Evolutionary conservation across 441 rosid species (phyloP).

Genomic region (Eutrema salsugineum): DNA sequence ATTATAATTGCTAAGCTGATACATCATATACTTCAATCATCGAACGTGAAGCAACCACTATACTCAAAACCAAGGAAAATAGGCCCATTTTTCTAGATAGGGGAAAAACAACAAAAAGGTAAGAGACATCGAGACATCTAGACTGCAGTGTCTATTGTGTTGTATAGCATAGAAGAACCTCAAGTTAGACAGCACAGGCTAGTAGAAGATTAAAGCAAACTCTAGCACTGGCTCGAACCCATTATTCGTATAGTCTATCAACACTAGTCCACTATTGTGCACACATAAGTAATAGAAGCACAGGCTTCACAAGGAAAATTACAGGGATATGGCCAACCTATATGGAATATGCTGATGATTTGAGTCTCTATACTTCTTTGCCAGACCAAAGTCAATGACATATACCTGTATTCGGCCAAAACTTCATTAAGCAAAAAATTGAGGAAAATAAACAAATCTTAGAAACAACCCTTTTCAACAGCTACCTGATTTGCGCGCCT

Average conservation of each 20-base stretch:
- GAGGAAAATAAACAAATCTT: neutral
- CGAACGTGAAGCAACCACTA: neutral
- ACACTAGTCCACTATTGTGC: neutral
- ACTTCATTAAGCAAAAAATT: neutral
- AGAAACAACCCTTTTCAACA: neutral
- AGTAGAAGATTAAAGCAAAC: neutral
- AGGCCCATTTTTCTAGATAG: neutral
- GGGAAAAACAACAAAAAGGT: neutral
- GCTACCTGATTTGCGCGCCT: constrained; percentile 87
- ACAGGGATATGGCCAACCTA: constrained; percentile 45
- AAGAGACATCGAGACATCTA: neutral
- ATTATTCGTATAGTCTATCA: neutral
- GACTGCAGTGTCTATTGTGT: neutral
- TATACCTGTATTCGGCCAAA: constrained; percentile 52
- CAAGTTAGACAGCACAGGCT: neutral
- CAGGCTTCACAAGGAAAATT: neutral
- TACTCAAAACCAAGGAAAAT: neutral
- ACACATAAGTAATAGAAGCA: neutral
- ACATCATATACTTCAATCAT: neutral
- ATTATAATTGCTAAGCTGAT: neutral
- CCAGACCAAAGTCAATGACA: constrained; percentile 84
- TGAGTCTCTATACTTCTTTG: constrained; percentile 82
- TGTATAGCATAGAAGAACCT: neutral
- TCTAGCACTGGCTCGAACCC: neutral
- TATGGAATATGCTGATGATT: constrained; percentile 89